Percentiles rank a stretch among this genome's conserved stretches.
These are phyloP conservation scores for Fusarium pseudoanthophilum DNA, from an alignment of 2,329 filamentous ascomycete genomes.

Conservation along the genomic window DNA sequence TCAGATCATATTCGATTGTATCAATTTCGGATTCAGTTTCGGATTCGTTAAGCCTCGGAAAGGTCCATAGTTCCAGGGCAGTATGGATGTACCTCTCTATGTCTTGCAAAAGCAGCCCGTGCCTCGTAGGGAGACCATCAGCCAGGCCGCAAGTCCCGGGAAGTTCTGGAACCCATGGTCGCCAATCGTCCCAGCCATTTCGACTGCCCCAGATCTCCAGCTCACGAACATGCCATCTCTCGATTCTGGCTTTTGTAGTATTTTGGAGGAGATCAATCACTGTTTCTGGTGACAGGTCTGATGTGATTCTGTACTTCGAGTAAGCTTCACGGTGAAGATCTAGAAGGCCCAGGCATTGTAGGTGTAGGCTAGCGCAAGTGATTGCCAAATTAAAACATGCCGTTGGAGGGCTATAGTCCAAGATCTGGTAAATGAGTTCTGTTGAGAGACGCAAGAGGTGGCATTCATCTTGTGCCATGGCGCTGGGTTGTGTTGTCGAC, in stretches of 20 bases:
- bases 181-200: conserved; percentile 21
- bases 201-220: conserved; percentile 35
- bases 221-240: conserved; percentile 28
- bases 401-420: background rate
- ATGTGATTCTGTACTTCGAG: background rate
- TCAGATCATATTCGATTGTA: background rate
- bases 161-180: background rate
- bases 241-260: background rate
- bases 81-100: background rate
- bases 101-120: background rate
- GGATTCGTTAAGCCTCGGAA: background rate
- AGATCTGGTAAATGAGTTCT: conserved; percentile 17
- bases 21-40: too few species aligned
- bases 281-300: conserved; percentile 1
- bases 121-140: background rate
- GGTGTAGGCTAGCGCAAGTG: conserved; percentile 18
- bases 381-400: conserved; percentile 10
- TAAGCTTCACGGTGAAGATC: conserved; percentile 8
- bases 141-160: background rate
- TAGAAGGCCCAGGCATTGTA: background rate
- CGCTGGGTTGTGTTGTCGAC: background rate
- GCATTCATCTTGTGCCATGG: background rate
- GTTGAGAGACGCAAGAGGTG: background rate
- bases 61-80: background rate
- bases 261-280: background rate